Base-by-base conservation (phyloP, 202 grass and related monocot genomes). In the Elaeis oleifera region DNA sequence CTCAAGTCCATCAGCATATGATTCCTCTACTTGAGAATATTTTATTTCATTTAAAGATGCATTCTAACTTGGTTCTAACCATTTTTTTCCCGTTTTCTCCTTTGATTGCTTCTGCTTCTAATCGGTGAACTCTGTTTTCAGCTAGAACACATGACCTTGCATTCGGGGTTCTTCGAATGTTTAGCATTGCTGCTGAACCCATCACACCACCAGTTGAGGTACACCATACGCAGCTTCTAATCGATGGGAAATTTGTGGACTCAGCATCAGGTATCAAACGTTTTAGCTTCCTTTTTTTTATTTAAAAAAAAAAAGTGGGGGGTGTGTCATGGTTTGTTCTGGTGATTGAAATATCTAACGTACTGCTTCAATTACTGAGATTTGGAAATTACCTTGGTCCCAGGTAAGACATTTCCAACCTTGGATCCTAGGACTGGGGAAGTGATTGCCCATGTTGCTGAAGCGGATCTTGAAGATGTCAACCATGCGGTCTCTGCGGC, bases 171-270 rank as follows among this genome's bases (percentile, higher is more conserved):
- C 66, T 86, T 75, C 80, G 75, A 77, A 92, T 82, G 55, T 99
- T 84, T 39, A 86, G 94, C 78, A 94, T 83, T 3, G 75, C 78
- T 5, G 83, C 75, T n/a, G 85, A 94, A 63, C 94, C 88, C 21
- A 89, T 99, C 1, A 52, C 73, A 3, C 88, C 94, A 1, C 70
- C 85, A 20, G 85, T 99, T 22, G 72, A 87, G 82, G 84, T 99
- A 61, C 72, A 86, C 29, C 54, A 94, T 32, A 80, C 80, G 15
- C 68, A 99, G 71, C 94, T 94, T 44, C 77, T 99, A 24, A 99
- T 99, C 60, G 78, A 94, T 71, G 94, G 94, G 14, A 60, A 89
- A 55, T 94, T 99, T 50, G 85, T 94, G 25, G 94, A 94, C 63
- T 58, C 94, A 14, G 88, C 80, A 69, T 99, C 94, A 11, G 88